Evolutionary conservation across 192 early-diverging fungal genomes (phyloP), one percentile per base, ranked within the genome.

Genomic region (Rhizoclosmatium sp.): DNA sequence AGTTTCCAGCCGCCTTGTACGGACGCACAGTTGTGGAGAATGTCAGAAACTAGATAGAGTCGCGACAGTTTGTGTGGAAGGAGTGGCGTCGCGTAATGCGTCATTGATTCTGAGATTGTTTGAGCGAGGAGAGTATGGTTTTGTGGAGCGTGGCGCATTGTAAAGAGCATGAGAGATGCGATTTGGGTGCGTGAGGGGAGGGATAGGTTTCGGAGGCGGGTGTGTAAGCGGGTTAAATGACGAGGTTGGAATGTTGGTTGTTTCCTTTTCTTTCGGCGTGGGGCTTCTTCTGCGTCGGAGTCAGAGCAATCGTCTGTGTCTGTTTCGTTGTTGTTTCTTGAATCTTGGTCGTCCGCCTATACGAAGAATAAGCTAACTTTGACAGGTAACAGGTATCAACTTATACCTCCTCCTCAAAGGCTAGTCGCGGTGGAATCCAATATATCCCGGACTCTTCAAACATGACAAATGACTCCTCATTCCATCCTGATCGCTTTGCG

Each of bases 1-100:
- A 92, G 93, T 83, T 93, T 90, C 96, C 97, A 98, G 5, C 92
- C 95, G 76, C 93, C 94, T n/a, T 93, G 89, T 2, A 96, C 85
- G 39, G 9, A 42, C 2, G 59, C 73, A 42, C 70, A 91, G 80
- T 97, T 98, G 80, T 94, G 93, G n/a, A 98, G 86, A 39, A 98
- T 91, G 69, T 98, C 96, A 0, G 92, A 94, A n/a, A 97, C 88
- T 14, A 97, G 82, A 73, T 92, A 91, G n/a, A 98, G 83, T 58
- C 93, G 86, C 1, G 93, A 88, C 41, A 96, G 78, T 77, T 94
- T 93, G 10, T 84, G 83, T 21, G 86, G 79, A 56, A 93, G 85
- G 3, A 88, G 56, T 14, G 91, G 85, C 0, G 93, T 91, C 14
- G 71, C 80, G 1, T 86, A 75, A 3, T 90, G 67, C 19, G 91